A percentile compares a stretch with the other conserved stretches of the same genome.
Evolutionary conservation across 1,139 yeast species (phyloP).

Genomic region (Suhomyces anneliseae): DNA sequence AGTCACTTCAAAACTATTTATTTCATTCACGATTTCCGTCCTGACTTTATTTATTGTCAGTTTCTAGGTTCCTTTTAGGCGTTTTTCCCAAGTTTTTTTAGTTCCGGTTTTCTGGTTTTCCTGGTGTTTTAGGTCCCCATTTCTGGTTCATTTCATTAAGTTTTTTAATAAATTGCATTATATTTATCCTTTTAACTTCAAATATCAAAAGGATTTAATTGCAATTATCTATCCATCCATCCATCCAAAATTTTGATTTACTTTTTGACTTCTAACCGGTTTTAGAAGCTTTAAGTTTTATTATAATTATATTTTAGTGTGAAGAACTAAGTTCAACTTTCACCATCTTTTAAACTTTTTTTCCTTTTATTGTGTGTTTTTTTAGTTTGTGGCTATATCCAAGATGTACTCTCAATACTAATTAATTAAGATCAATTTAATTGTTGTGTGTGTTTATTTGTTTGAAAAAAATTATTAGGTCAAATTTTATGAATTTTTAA

Average conservation of each 20-base stretch:
- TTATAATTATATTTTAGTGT: not conserved
- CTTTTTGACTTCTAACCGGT: not conserved
- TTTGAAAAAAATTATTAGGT: not conserved
- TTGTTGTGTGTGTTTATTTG: not conserved
- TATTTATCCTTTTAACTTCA: not conserved
- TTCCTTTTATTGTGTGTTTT: not conserved
- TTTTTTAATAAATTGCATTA: not conserved
- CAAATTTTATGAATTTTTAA: not conserved
- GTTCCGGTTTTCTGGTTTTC: not conserved
- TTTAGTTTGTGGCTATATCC: not conserved
- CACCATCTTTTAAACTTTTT: not conserved
- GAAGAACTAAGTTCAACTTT: no score
- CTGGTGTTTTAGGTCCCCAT: not conserved
- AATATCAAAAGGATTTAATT: not conserved
- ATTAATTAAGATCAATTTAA: not conserved
- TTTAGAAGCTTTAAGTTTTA: not conserved
- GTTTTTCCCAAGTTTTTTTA: not conserved
- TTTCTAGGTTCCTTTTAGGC: not conserved
- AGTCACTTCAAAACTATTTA: not conserved
- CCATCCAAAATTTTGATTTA: not conserved
- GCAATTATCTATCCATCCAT: not conserved
- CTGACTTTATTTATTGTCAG: not conserved
- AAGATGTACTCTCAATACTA: slow-evolving; percentile 1
- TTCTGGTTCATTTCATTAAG: not conserved
- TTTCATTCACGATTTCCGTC: not conserved